Conservation (phyloP, 2,329 filamentous ascomycete species). For the Cladosporium cucumerinum region DNA sequence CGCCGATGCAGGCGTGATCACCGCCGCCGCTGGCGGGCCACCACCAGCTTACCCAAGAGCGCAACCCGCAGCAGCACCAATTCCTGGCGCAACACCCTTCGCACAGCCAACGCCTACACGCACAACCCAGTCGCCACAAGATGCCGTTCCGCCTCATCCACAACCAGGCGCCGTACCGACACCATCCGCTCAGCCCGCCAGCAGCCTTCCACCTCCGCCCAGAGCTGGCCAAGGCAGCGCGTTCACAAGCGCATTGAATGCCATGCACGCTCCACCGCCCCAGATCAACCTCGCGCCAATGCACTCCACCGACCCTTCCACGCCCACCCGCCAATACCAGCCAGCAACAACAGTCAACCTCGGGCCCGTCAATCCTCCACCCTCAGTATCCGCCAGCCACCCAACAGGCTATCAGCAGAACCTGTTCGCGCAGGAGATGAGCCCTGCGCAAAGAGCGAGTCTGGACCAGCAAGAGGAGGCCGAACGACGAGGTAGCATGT, state of each 20-base stretch:
- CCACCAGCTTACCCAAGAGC: conserved; percentile 29
- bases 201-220: conserved; percentile 24
- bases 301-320: conserved; percentile 34
- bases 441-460: conserved; percentile 33
- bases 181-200: conserved; percentile 29
- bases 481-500: conserved; percentile 25
- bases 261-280: conserved; percentile 38
- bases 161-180: conserved; percentile 43
- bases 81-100: conserved; percentile 33
- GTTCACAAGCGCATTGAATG: conserved; percentile 8
- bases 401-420: conserved; percentile 50
- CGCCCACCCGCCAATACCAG: conserved; percentile 6
- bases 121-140: conserved; percentile 19
- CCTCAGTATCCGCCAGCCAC: conserved; percentile 35
- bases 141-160: conserved; percentile 37
- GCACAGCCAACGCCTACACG: conserved; percentile 27
- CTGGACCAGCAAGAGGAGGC: conserved; percentile 28
- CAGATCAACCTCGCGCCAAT: conserved; percentile 35
- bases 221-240: conserved; percentile 3
- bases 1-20: conserved; percentile 19
- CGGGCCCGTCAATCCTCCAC: conserved; percentile 33
- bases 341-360: conserved; percentile 40
- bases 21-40: conserved; percentile 25
- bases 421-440: conserved; percentile 42
- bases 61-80: conserved; percentile 26